Percentiles rank a stretch among this genome's conserved stretches.
Conservation (phyloP, 805 yeast species). For the Limtongozyma cylindracea region DNA sequence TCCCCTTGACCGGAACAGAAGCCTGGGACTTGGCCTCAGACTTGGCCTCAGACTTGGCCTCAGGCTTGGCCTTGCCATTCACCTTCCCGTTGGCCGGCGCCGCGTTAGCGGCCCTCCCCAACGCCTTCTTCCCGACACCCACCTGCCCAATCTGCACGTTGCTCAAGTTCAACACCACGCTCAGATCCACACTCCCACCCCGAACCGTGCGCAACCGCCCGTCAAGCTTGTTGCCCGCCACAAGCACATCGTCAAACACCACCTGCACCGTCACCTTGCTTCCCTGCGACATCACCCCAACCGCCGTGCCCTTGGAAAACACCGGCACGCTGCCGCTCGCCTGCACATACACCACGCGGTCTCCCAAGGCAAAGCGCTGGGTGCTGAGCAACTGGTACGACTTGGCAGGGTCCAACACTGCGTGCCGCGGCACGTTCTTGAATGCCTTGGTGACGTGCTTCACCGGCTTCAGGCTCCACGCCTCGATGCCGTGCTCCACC, state of each 20-base stretch:
- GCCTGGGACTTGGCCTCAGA: no score
- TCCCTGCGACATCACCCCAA: conserved; percentile 31
- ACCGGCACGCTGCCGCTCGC: conserved; percentile 78
- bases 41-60: no score
- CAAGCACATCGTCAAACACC: conserved; percentile 58
- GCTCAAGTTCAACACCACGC: conserved; percentile 57
- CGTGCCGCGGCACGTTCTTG: conserved; percentile 65
- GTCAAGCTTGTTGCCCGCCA: conserved; percentile 63
- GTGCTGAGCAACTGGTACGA: conserved; percentile 46
- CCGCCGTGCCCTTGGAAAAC: conserved; percentile 77
- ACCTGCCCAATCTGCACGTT: no score
- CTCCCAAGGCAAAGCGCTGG: conserved; percentile 71
- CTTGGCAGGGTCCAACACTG: conserved; percentile 50
- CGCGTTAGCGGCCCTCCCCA: conserved; percentile 4
- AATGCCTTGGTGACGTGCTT: conserved; percentile 24
- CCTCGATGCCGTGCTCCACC: conserved; percentile 36
- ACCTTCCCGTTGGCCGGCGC: neutral
- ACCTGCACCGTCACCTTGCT: conserved; percentile 45
- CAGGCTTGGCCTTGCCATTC: no score
- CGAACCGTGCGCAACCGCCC: conserved; percentile 59
- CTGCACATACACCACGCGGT: conserved; percentile 65
- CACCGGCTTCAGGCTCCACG: conserved; percentile 17
- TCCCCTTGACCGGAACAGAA: no score
- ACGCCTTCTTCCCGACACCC: conserved; percentile 8
- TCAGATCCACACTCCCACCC: conserved; percentile 65